Percentiles rank a stretch among this genome's conserved stretches.
Evolutionary conservation across 495 filamentous ascomycete species (phyloP).

Genomic region (Hypoxylon lienhwacheense): DNA sequence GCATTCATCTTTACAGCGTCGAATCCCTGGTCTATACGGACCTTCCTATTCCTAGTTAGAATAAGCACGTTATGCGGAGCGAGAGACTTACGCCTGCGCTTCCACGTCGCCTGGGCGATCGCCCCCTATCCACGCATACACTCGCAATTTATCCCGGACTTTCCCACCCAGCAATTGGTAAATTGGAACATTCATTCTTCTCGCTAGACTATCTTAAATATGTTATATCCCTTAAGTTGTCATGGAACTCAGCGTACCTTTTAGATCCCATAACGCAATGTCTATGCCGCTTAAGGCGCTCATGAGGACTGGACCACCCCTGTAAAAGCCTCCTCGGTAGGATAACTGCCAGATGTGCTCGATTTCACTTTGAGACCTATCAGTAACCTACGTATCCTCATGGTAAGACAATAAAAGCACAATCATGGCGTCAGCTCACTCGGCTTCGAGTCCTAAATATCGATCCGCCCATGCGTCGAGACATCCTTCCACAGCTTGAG

Average conservation of each 20-base stretch:
- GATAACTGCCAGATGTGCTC: constrained; percentile 78
- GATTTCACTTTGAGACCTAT: constrained; percentile 62
- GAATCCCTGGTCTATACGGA: constrained; percentile 70
- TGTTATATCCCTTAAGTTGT: not conserved
- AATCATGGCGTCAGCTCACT: constrained; percentile 49
- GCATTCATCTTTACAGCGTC: constrained; percentile 80
- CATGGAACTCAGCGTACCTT: constrained; percentile 40
- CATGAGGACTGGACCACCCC: constrained; percentile 85
- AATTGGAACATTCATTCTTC: constrained; percentile 67
- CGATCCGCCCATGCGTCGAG: constrained; percentile 66
- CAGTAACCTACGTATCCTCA: not conserved
- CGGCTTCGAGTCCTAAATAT: constrained; percentile 70
- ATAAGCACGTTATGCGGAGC: not conserved
- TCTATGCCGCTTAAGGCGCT: constrained; percentile 77
- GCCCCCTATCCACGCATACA: constrained; percentile 88
- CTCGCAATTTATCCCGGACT: constrained; percentile 70
- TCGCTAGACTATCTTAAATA: constrained; percentile 33
- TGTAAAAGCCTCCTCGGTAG: constrained; percentile 73
- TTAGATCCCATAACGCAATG: constrained; percentile 83
- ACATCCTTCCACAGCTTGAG: constrained; percentile 73
- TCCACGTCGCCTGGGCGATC: constrained; percentile 75
- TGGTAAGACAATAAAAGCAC: not conserved
- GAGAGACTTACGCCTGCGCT: constrained; percentile 56
- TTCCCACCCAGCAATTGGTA: constrained; percentile 76
- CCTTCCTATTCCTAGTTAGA: constrained; percentile 44